Evolutionary conservation across 1,139 yeast species (phyloP).

Genomic region (Protomyces arabidopsidicola): DNA sequence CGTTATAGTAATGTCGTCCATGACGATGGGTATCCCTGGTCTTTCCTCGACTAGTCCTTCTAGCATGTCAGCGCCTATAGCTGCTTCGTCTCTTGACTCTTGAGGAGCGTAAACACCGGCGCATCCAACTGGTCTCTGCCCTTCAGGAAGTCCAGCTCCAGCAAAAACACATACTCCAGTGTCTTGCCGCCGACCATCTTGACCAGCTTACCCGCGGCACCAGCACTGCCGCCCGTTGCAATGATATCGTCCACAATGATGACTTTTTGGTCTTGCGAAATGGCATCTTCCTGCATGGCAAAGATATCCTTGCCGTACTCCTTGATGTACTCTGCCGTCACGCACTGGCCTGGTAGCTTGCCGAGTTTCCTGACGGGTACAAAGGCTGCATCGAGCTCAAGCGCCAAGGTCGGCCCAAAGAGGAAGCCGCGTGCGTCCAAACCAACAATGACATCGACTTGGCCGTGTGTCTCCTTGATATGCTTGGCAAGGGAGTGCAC

Average conservation of each 20-base stretch:
- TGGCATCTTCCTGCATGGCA: slow-evolving; percentile 79
- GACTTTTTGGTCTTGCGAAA: slow-evolving; percentile 74
- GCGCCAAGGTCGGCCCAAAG: slow-evolving; percentile 91
- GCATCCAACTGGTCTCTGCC: slow-evolving; percentile 77
- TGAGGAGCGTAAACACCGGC: neutral
- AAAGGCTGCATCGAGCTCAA: slow-evolving; percentile 82
- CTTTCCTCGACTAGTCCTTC: no score
- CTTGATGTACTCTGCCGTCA: slow-evolving; percentile 69
- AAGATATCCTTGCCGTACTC: slow-evolving; percentile 87
- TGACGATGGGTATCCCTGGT: no score
- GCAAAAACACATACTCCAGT: slow-evolving; percentile 74
- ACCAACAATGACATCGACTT: slow-evolving; percentile 86
- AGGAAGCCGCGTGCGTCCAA: slow-evolving; percentile 95
- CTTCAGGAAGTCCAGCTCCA: slow-evolving; percentile 91
- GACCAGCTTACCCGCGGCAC: slow-evolving; percentile 86
- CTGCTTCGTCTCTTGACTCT: slow-evolving; percentile 1
- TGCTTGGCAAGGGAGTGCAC: slow-evolving; percentile 67
- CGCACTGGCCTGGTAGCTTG: slow-evolving; percentile 83
- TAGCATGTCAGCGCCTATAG: neutral
- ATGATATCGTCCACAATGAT: slow-evolving; percentile 90
- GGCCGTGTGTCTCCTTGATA: slow-evolving; percentile 44
- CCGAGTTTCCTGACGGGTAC: slow-evolving; percentile 94
- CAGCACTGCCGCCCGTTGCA: slow-evolving; percentile 97
- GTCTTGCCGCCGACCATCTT: slow-evolving; percentile 61
- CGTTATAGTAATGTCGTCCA: no score